A percentile compares a stretch with the other conserved stretches of the same genome.
phyloP scores from a whole-genome alignment of 495 filamentous ascomycete species.

The Staphylotrichum longicolle region DNA sequence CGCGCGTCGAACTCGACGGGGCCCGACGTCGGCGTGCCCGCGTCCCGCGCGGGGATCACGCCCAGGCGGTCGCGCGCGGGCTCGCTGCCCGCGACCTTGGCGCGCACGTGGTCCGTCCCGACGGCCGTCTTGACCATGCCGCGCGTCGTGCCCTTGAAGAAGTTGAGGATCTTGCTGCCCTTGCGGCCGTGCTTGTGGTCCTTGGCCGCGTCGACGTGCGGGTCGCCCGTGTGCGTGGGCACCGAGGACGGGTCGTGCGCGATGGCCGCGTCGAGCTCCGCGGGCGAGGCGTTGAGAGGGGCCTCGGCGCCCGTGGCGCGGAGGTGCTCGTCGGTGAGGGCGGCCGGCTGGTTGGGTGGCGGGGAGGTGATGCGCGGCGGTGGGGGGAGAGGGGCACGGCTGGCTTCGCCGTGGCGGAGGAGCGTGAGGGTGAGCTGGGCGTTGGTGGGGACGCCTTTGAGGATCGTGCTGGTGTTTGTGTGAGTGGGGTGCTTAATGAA shows the following conservation, averaged over 20 bases:
- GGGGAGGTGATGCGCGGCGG: constrained; percentile 59
- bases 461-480: constrained; percentile 55
- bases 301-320: constrained; percentile 39
- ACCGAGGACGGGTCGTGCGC: constrained; percentile 35
- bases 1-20: constrained; percentile 74
- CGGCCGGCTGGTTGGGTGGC: constrained; percentile 51
- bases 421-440: constrained; percentile 83
- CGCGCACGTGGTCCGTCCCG: constrained; percentile 65
- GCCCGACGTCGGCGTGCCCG: constrained; percentile 49
- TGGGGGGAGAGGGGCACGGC: constrained; percentile 78
- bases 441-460: constrained; percentile 85
- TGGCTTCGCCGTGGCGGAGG: constrained; percentile 80
- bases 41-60: constrained; percentile 40
- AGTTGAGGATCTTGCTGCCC: constrained; percentile 56
- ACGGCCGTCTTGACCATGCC: constrained; percentile 66
- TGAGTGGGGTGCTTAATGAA: too few species aligned
- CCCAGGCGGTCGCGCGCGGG: constrained; percentile 71
- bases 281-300: constrained; percentile 41
- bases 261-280: constrained; percentile 47
- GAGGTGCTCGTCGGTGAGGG: constrained; percentile 48
- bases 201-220: constrained; percentile 52
- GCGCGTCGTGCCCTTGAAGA: constrained; percentile 69
- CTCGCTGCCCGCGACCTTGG: constrained; percentile 58
- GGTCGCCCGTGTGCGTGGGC: constrained; percentile 30
- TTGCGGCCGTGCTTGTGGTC: constrained; percentile 37